Conservation (phyloP, 257 asterid species). For the Nicotiana tomentosiformis region DNA sequence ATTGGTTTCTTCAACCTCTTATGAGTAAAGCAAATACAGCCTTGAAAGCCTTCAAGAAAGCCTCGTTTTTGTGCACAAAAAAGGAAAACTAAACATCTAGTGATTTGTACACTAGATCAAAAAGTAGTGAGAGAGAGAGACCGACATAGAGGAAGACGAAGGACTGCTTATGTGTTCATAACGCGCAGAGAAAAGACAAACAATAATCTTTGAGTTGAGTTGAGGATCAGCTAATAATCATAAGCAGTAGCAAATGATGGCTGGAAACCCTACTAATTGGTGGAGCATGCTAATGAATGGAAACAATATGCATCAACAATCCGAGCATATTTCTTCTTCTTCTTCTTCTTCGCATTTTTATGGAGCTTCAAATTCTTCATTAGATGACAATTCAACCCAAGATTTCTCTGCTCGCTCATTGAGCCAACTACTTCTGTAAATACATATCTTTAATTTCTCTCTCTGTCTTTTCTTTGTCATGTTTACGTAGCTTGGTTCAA, state of each 20-base stretch:
- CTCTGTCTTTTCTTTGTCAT: not conserved
- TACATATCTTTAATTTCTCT: not conserved
- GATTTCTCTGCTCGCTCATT: constrained; percentile 56
- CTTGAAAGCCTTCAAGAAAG: constrained; percentile 30
- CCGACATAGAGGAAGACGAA: not conserved
- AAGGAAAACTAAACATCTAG: constrained; percentile 1
- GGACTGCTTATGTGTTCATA: no score
- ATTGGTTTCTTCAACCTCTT: constrained; percentile 29
- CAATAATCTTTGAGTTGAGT: no score
- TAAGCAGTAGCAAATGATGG: constrained; percentile 45
- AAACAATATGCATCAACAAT: constrained; percentile 55
- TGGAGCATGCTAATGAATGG: constrained; percentile 48
- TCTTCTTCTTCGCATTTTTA: constrained; percentile 26
- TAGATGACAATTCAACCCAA: constrained; percentile 22
- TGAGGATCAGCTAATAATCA: not conserved
- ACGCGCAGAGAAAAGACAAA: no score
- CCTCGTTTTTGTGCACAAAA: constrained; percentile 14
- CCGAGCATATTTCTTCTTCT: constrained; percentile 3
- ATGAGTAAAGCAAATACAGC: constrained; percentile 27
- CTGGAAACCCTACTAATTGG: constrained; percentile 69
- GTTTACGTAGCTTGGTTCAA: not conserved
- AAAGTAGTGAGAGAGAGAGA: not conserved
- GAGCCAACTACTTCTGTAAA: constrained; percentile 65
- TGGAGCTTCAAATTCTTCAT: constrained; percentile 12
- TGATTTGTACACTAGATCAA: not conserved